Evolutionary conservation across 1,284 basidiomycete genomes (phyloP).

Genomic region (Trichosporon sp.): DNA sequence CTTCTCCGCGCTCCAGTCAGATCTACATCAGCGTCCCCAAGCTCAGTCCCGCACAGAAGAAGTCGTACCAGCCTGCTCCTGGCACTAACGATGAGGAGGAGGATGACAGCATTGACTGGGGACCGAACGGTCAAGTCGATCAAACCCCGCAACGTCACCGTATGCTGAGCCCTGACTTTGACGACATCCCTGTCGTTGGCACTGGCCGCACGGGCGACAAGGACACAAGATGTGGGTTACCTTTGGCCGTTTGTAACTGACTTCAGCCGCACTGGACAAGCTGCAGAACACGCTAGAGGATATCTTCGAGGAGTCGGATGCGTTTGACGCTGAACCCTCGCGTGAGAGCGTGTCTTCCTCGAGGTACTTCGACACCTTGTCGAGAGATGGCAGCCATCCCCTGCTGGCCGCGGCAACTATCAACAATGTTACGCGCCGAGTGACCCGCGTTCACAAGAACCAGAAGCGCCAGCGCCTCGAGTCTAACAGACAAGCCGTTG

Average conservation of each 20-base stretch:
- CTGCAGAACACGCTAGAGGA: conserved; percentile 74
- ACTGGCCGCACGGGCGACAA: conserved; percentile 65
- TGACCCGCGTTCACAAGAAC: conserved; percentile 37
- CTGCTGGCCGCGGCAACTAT: conserved; percentile 66
- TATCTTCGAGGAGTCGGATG: conserved; percentile 84
- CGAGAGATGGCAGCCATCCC: conserved; percentile 64
- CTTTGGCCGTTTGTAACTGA: not conserved
- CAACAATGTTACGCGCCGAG: conserved; percentile 62
- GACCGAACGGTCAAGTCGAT: conserved; percentile 29
- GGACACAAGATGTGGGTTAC: conserved; percentile 68
- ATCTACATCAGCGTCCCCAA: conserved; percentile 13
- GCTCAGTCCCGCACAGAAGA: conserved; percentile 20
- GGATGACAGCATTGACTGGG: conserved; percentile 50
- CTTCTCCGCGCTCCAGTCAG: conserved; percentile 7
- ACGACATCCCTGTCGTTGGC: not conserved
- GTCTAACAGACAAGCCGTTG: conserved; percentile 22
- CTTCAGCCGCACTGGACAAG: conserved; percentile 71
- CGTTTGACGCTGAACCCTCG: conserved; percentile 68
- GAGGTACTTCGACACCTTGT: conserved; percentile 69
- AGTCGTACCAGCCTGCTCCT: conserved; percentile 22
- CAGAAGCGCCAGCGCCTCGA: conserved; percentile 31
- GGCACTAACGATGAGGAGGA: conserved; percentile 37
- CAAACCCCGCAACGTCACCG: conserved; percentile 23
- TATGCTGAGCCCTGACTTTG: conserved; percentile 26
- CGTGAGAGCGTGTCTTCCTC: conserved; percentile 59